These are phyloP conservation scores for Apiotrichum sp. DNA, from an alignment of 1,284 basidiomycete genomes.

Conservation along the genomic window DNA sequence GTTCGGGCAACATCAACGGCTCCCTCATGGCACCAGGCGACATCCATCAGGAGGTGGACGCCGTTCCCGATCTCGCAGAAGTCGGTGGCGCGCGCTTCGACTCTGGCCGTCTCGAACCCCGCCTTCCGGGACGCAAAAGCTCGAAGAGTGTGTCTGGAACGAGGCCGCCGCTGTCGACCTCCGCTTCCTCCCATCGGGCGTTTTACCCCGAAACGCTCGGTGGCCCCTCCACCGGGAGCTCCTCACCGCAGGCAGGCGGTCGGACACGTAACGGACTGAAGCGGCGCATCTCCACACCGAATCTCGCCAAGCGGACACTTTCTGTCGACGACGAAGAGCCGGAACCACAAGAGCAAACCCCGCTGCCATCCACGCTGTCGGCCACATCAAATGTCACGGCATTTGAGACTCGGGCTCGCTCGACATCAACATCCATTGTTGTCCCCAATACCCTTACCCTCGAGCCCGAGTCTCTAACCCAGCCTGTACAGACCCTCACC, in stretches of 20 bases:
- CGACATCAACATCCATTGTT: slow-evolving; percentile 41
- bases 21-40: neutral
- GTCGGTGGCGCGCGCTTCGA: neutral
- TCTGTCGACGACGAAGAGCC: slow-evolving; percentile 14
- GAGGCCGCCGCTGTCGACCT: slow-evolving; percentile 18
- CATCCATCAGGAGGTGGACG: neutral
- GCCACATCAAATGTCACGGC: slow-evolving; percentile 8
- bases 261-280: slow-evolving; percentile 26
- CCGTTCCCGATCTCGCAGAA: neutral
- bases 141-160: slow-evolving; percentile 23
- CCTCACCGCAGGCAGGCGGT: neutral
- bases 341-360: neutral
- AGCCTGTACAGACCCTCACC: slow-evolving; percentile 12
- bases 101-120: slow-evolving; percentile 3
- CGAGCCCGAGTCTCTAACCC: slow-evolving; percentile 9
- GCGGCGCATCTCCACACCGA: slow-evolving; percentile 37
- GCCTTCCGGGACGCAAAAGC: slow-evolving; percentile 12
- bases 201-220: slow-evolving; percentile 1
- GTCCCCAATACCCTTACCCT: slow-evolving; percentile 21
- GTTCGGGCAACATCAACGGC: slow-evolving; percentile 1
- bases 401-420: slow-evolving; percentile 33
- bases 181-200: slow-evolving; percentile 9
- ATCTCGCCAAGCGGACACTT: slow-evolving; percentile 14
- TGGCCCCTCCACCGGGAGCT: neutral
- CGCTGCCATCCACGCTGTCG: neutral